Percentiles rank a stretch among this genome's conserved stretches.
These are phyloP conservation scores for Prunus mira DNA, from an alignment of 306 rosid species.

Conservation along the genomic window DNA sequence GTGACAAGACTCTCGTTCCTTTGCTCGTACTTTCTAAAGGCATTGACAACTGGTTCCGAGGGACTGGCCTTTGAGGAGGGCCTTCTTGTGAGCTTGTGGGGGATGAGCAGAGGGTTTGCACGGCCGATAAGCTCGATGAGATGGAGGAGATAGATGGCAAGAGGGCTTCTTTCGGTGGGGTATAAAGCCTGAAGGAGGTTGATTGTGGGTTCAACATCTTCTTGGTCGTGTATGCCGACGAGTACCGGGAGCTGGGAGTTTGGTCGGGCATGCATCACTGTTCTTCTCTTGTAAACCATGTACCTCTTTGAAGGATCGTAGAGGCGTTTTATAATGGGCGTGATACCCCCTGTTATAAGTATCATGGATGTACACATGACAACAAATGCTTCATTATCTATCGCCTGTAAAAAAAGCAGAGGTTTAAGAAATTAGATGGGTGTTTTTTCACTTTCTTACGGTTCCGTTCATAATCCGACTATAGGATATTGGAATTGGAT, in stretches of 20 bases:
- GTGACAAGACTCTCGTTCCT: conserved; percentile 3
- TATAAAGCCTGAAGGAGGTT: conserved; percentile 36
- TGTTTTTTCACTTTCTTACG: not conserved
- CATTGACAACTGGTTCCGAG: conserved; percentile 24
- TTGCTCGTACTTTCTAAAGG: conserved; percentile 27
- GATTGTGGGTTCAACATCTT: conserved; percentile 18
- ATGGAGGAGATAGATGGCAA: conserved; percentile 25
- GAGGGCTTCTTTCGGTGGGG: conserved; percentile 27
- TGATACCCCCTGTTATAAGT: conserved; percentile 16
- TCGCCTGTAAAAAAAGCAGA: conserved; percentile 5
- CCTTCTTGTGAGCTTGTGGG: conserved; percentile 4
- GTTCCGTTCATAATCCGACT: not conserved
- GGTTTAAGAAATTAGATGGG: not conserved
- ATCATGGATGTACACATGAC: conserved; percentile 12
- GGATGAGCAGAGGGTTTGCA: conserved; percentile 26
- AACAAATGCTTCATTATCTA: conserved; percentile 19
- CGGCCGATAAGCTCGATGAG: conserved; percentile 29
- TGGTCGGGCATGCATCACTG: conserved; percentile 12
- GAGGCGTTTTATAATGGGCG: conserved; percentile 18
- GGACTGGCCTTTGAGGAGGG: not conserved
- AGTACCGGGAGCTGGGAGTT: conserved; percentile 21
- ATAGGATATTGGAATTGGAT: not conserved
- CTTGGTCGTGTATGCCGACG: conserved; percentile 29
- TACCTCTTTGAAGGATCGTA: conserved; percentile 37
- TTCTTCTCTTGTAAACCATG: conserved; percentile 19